Base-by-base conservation (phyloP, 2,329 filamentous ascomycete species). In the Paracoccidioides lutzii region DNA sequence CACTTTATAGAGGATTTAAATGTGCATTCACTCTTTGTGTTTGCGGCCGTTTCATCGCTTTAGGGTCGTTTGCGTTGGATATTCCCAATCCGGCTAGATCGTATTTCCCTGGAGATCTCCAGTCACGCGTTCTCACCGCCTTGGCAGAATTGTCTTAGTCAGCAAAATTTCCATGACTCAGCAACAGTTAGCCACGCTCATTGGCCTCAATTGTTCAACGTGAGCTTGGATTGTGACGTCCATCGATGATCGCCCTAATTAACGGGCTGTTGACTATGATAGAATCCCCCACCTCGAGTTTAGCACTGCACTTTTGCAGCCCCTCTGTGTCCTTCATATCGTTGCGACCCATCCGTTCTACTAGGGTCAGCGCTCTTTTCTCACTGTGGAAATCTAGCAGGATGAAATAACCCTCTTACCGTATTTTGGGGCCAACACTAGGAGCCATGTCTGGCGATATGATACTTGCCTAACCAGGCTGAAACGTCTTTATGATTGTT, bases 71-170 rank as follows among this genome's bases (percentile, higher is more conserved):
- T 38, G 37, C 5, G 15, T 49, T 38, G n/a, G 37, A 49, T 7
- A 49, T 49, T 50, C 46, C 33, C 5, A 38, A 50, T 38, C 33
- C 32, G 46, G 46, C 15, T 50, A 41, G 30, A 46, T 54, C 8
- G 41, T 6, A 5, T 30, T 38, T 15, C 5, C 22, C 22, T 2
- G 22, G 22, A 8, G 2, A 1, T 15, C 12, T 15, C 12, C 3
- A 12, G 43, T 40, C 38, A 43, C 54, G 54, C 54, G 48, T 55
- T 12, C 49, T 57, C 52, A 55, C 52, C 55, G 55, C 55, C 45
- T 33, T 56, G 46, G 52, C 35, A 53, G 22, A 52, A 53, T 33
- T n/a, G 0, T 14, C 30, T 55, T 37, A 48, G 15, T 52, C 38
- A 57, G 33, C 48, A 51, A n/a, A 7, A 1, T 0, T 3, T 10